Evolutionary conservation across 768 basidiomycete genomes (phyloP), one percentile per base, ranked within the genome.

Genomic region (Coprinellus micaceus): DNA sequence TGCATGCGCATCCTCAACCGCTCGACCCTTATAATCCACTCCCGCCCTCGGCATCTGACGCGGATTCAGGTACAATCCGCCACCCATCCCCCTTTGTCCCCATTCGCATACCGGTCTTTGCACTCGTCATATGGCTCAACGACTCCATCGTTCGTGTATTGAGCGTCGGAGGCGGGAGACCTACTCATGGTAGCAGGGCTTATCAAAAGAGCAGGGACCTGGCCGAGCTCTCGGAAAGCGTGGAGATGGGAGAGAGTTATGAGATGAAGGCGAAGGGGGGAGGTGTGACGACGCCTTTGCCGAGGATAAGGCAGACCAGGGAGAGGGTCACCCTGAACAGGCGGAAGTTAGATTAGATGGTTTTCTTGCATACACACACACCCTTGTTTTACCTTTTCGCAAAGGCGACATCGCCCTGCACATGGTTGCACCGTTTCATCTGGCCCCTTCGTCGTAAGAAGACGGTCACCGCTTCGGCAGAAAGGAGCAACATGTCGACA

Each of bases 41-140:
- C 13, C 69, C 71, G 9, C 43, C 65, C 17, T 53, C 60, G 17
- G 56, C 66, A 19, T 68, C 71, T 44, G 29, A 54, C 15, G 57
- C 54, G 10, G 71, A 74, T 50, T 62, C 64, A 47, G 77, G 80
- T 46, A 55, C 64, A 15, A 71, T 83, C 57, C 76, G 78, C 33
- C 87, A 89, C 65, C 86, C 89, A 5, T 89, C 87, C 28, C 89
- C 90, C 1, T 84, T 84, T 63, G 63, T 94, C 36, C 93, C 93
- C 0, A 88, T 91, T 59, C 85, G 91, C 44, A 65, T 94, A 17
- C 91, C 85, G 0, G 76, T 94, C 46, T 93, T 94, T 66, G 80
- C 79, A 0, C 67, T 80, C 13, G 88, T 93, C 6, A 82, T 93
- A 58, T 81, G 81, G 75, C 69, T 92, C 9, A 91, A 94, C 64